Conservation (phyloP, 2,329 filamentous ascomycete genomes). For the Dactylellina drechsleri region DNA sequence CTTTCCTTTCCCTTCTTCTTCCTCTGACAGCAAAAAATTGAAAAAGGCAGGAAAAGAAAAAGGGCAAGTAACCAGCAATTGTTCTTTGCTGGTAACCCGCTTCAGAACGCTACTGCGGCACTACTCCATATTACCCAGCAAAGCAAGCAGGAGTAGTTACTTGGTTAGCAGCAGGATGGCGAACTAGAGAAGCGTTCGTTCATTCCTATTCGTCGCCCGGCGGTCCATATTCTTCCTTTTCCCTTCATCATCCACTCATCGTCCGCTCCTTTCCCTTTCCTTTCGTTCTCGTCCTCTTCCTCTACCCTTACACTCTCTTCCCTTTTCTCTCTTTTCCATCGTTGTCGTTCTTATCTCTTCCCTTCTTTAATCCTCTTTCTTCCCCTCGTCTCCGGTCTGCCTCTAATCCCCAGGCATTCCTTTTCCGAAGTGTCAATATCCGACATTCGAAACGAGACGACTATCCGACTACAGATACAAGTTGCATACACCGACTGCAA, state of each 20-base stretch:
- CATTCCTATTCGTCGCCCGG: slow-evolving; percentile 53
- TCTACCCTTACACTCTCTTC: slow-evolving; percentile 51
- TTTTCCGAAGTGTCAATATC: slow-evolving; percentile 53
- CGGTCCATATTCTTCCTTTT: slow-evolving; percentile 54
- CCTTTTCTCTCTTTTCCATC: slow-evolving; percentile 52
- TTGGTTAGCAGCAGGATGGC: slow-evolving; percentile 25
- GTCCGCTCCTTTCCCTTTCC: slow-evolving; percentile 54
- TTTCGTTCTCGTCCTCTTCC: slow-evolving; percentile 54
- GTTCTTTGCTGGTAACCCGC: slow-evolving; percentile 31
- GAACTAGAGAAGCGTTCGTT: slow-evolving; percentile 48
- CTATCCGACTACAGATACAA: slow-evolving; percentile 54
- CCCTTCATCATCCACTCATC: slow-evolving; percentile 57
- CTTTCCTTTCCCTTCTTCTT: slow-evolving; percentile 8
- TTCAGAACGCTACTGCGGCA: slow-evolving; percentile 42
- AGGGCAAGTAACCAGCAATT: slow-evolving; percentile 35
- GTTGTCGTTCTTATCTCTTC: slow-evolving; percentile 53
- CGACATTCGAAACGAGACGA: slow-evolving; percentile 55
- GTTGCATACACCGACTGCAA: slow-evolving; percentile 55
- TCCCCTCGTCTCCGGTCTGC: slow-evolving; percentile 50
- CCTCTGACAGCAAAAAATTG: slow-evolving; percentile 14
- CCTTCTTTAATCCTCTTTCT: slow-evolving; percentile 49
- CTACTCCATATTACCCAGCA: too few species aligned
- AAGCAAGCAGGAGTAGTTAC: too few species aligned
- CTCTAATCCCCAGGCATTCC: slow-evolving; percentile 54
- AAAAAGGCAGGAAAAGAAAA: slow-evolving; percentile 9